A percentile compares a stretch with the other conserved stretches of the same genome.
Conservation (phyloP, 768 basidiomycete genomes). For the Russula compacta region DNA sequence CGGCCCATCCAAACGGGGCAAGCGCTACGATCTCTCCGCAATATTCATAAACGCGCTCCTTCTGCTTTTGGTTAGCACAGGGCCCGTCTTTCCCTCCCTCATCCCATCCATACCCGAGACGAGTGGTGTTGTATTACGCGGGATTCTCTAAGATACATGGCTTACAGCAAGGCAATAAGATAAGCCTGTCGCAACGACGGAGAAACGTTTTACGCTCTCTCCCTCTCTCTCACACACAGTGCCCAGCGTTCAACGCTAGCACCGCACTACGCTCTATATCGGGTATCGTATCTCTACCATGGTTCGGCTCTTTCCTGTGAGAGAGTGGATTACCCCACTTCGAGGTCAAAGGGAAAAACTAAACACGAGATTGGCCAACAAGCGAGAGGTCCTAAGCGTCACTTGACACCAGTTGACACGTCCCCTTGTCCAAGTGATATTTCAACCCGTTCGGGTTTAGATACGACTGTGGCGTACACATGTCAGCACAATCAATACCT, state of each 20-base stretch:
- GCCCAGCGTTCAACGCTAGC: slow-evolving; percentile 9
- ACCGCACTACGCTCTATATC: slow-evolving; percentile 5
- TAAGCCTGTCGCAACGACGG: slow-evolving; percentile 8
- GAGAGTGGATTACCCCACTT: neutral
- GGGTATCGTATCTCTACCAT: slow-evolving; percentile 13
- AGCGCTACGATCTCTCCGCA: slow-evolving; percentile 14
- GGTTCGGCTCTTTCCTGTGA: neutral
- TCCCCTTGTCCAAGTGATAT: slow-evolving; percentile 60
- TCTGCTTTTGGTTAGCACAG: slow-evolving; percentile 1
- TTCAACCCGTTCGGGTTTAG: slow-evolving; percentile 60
- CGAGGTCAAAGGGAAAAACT: neutral
- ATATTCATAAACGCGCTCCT: neutral
- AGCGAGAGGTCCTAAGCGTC: slow-evolving; percentile 1
- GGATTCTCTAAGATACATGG: slow-evolving; percentile 15
- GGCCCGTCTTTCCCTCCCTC: neutral
- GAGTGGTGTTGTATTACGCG: slow-evolving; percentile 8
- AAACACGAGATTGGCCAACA: neutral
- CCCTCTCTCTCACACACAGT: neutral
- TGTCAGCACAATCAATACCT: slow-evolving; percentile 4
- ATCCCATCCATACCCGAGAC: too few species aligned
- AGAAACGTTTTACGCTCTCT: neutral
- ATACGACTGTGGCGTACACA: slow-evolving; percentile 35
- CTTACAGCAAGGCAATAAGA: slow-evolving; percentile 13
- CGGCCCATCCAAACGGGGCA: neutral
- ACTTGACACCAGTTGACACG: slow-evolving; percentile 37